phyloP scores from a whole-genome alignment of 148 eudicot species.

The Chenopodium berlandieri region DNA sequence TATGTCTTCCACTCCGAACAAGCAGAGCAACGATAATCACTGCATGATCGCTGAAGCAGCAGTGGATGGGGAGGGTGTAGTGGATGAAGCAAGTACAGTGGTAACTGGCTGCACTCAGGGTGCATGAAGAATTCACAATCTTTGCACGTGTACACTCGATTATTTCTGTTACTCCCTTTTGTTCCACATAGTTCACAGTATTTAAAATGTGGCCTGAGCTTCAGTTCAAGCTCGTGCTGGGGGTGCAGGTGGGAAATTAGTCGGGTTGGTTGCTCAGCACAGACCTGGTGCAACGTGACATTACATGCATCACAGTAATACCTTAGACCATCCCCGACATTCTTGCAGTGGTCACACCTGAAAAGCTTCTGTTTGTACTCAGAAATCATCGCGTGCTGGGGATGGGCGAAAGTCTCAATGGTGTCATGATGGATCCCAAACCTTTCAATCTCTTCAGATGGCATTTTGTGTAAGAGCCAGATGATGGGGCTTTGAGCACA shows the following conservation, averaged over 20 bases:
- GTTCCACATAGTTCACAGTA: constrained; percentile 7
- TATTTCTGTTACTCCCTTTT: not conserved
- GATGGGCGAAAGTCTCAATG: constrained; percentile 11
- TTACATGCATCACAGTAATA: constrained; percentile 15
- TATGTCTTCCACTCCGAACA: not conserved
- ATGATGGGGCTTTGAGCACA: constrained; percentile 18
- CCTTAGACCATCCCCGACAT: constrained; percentile 17
- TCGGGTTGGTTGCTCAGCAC: constrained; percentile 23
- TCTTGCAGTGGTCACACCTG: constrained; percentile 24
- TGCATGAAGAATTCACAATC: constrained; percentile 20
- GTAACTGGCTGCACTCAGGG: constrained; percentile 13
- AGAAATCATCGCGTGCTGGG: constrained; percentile 6
- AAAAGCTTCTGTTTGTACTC: constrained; percentile 9
- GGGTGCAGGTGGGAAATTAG: constrained; percentile 19
- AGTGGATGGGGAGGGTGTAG: constrained; percentile 19
- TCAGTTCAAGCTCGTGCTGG: constrained; percentile 21
- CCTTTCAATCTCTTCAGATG: not conserved
- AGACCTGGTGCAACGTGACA: constrained; percentile 17
- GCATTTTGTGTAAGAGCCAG: constrained; percentile 14
- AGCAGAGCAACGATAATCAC: not conserved
- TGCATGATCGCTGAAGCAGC: constrained; percentile 4
- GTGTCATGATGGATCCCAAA: not conserved
- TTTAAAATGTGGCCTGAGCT: constrained; percentile 2
- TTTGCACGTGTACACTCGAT: constrained; percentile 19
- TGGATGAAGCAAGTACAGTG: constrained; percentile 14